Percentiles rank a stretch among this genome's conserved stretches.
phyloP scores from a whole-genome alignment of 2,329 filamentous ascomycete species.

The Fusarium keratoplasticum region DNA sequence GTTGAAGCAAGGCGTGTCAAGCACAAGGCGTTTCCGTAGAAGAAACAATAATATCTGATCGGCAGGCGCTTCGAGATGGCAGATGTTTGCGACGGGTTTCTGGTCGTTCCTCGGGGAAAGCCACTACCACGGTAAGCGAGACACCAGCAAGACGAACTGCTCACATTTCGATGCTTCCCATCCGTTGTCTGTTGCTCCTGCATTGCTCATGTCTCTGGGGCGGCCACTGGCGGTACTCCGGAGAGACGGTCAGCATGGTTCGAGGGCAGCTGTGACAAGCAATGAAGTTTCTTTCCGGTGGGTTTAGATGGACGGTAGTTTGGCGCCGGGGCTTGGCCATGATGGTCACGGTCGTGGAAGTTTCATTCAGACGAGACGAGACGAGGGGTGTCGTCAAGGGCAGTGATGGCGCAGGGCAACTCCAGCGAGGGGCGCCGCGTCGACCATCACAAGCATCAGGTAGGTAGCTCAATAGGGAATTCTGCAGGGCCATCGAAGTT shows the following conservation, averaged over 20 bases:
- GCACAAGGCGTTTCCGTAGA: slow-evolving; percentile 28
- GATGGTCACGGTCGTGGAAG: slow-evolving; percentile 16
- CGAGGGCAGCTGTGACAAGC: slow-evolving; percentile 13
- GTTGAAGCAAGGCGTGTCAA: not conserved
- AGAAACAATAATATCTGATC: slow-evolving; percentile 43
- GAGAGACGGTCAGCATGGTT: slow-evolving; percentile 15
- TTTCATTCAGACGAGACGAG: slow-evolving; percentile 34
- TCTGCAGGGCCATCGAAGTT: slow-evolving; percentile 15
- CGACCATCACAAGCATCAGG: slow-evolving; percentile 16
- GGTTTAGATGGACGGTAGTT: slow-evolving; percentile 18
- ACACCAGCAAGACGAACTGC: slow-evolving; percentile 17
- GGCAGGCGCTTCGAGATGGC: slow-evolving; percentile 28
- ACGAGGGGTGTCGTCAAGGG: slow-evolving; percentile 34
- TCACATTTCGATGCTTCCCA: slow-evolving; percentile 26
- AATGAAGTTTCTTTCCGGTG: slow-evolving; percentile 19
- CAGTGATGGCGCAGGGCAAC: slow-evolving; percentile 37
- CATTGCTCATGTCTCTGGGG: slow-evolving; percentile 11
- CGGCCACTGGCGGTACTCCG: slow-evolving; percentile 10
- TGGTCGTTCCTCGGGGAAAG: slow-evolving; percentile 11
- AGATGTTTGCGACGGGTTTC: slow-evolving; percentile 41
- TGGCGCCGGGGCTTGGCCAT: slow-evolving; percentile 17
- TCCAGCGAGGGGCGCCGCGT: slow-evolving; percentile 12
- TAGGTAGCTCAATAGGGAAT: slow-evolving; percentile 22
- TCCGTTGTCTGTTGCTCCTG: not conserved
- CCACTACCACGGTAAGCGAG: slow-evolving; percentile 8